Base-by-base conservation (phyloP, 768 basidiomycete species). In the Sporobolomyces roseus region DNA sequence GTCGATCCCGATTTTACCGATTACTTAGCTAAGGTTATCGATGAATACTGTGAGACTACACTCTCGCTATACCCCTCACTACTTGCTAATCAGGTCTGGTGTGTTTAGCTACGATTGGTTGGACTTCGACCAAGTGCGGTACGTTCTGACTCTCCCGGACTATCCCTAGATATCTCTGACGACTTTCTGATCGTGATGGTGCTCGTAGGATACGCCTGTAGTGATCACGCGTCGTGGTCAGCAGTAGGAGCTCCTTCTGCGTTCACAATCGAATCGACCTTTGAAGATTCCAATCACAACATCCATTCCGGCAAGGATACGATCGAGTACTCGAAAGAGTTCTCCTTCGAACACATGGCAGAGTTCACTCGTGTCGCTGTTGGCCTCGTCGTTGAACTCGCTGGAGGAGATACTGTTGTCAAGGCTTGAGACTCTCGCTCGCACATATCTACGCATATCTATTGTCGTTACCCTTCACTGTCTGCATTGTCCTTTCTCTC, bases 321-420 rank as follows among this genome's bases (percentile, higher is more conserved):
- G 32, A 63, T 66, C 58, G 72, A 74, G 55, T 63, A 63, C 41
- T 63, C 66, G 21, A 61, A 68, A 29, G 77, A 73, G 46, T 78
- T 77, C 67, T 72, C 70, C 9, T 74, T 78, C 55, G 74, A 74
- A 16, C 77, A 78, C 70, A 73, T 76, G 66, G 53, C 65, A 2
- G 72, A 77, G 66, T 78, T 78, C 65, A 64, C 75, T 21, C 66
- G 70, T 38, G 64, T 78, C 19, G 68, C 70, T 10, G 68, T 75
- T 19, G 76, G 71, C 0, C 71, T 74, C 51, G 75, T 73, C 33
- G 62, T 76, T 41, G 77, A 78, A 70, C 61, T 78, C 3, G 59
- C 56, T 3, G 72, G 72, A 9, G 72, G 68, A 8, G 62, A 43
- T 23, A 52, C 65, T 13, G 38, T 60, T n/a, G 54, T 48, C 58